phyloP scores from a whole-genome alignment of 75 land plant genomes.

The Pinus tabuliformis region DNA sequence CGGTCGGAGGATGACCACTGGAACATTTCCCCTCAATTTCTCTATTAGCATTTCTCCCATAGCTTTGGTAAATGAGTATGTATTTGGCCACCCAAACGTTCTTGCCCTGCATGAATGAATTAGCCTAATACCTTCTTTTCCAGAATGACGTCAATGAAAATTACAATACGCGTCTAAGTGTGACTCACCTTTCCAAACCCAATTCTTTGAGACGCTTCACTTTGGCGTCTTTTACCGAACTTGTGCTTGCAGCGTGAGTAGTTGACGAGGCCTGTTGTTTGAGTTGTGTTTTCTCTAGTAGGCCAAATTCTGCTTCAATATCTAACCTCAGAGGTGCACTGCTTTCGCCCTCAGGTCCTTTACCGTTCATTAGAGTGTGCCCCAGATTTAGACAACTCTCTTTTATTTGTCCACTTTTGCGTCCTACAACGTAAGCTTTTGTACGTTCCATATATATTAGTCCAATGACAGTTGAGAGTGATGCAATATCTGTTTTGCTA shows the following conservation, averaged over 20 bases:
- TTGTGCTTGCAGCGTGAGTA: too few species aligned
- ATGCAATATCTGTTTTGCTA: too few species aligned
- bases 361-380: neutral
- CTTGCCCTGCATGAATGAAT: conserved; percentile 25
- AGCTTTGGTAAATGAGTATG: conserved; percentile 59
- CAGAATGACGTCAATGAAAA: neutral
- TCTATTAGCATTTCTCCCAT: conserved; percentile 58
- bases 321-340: neutral
- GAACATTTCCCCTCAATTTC: conserved; percentile 19
- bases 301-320: neutral
- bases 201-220: conserved; percentile 25
- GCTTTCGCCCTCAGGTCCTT: too few species aligned
- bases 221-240: too few species aligned
- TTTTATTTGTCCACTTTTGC: neutral
- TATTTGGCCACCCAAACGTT: conserved; percentile 59
- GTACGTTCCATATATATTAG: neutral
- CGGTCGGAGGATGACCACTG: conserved; percentile 48
- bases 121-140: neutral
- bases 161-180: neutral
- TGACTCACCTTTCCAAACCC: conserved; percentile 32
- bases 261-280: too few species aligned
- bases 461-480: neutral
- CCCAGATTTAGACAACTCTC: neutral
- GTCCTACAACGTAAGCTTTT: neutral
- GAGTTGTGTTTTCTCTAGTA: neutral